Conservation (phyloP, 495 filamentous ascomycete genomes). For the Thozetella sp. region DNA sequence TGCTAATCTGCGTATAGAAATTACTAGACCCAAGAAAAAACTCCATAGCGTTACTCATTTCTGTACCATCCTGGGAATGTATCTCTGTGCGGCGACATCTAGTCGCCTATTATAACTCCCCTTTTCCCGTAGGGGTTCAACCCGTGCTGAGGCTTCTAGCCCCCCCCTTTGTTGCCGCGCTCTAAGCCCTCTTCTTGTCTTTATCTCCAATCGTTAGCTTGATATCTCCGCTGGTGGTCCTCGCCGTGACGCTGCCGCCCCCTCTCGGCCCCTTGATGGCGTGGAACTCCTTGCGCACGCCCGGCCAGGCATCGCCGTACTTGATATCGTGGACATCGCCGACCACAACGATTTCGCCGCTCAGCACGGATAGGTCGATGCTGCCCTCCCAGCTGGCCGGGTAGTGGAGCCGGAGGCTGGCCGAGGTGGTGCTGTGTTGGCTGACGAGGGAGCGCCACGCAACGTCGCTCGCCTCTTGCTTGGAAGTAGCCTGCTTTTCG, state of each 20-base stretch:
- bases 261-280: conserved; percentile 35
- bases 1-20: too few relatives aligned
- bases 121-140: too few relatives aligned
- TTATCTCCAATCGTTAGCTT: conserved; percentile 28
- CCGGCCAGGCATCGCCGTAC: conserved; percentile 24
- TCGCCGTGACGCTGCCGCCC: conserved; percentile 20
- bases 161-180: too few relatives aligned
- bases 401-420: conserved; percentile 27
- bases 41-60: too few relatives aligned
- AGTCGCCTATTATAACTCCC: too few relatives aligned
- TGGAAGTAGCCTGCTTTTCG: neutral
- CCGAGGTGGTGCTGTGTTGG: conserved; percentile 33
- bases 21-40: too few relatives aligned
- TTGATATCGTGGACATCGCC: conserved; percentile 33
- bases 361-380: conserved; percentile 22
- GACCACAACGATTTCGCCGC: conserved; percentile 23
- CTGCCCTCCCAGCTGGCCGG: conserved; percentile 43
- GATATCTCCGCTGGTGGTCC: conserved; percentile 26
- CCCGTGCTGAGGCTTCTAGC: too few relatives aligned
- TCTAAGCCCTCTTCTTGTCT: neutral
- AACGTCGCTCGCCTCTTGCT: neutral
- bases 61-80: too few relatives aligned
- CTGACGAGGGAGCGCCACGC: conserved; percentile 24
- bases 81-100: too few relatives aligned
- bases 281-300: conserved; percentile 21